phyloP scores from a whole-genome alignment of 148 eudicot species.

The Rhododendron griersonianum region DNA sequence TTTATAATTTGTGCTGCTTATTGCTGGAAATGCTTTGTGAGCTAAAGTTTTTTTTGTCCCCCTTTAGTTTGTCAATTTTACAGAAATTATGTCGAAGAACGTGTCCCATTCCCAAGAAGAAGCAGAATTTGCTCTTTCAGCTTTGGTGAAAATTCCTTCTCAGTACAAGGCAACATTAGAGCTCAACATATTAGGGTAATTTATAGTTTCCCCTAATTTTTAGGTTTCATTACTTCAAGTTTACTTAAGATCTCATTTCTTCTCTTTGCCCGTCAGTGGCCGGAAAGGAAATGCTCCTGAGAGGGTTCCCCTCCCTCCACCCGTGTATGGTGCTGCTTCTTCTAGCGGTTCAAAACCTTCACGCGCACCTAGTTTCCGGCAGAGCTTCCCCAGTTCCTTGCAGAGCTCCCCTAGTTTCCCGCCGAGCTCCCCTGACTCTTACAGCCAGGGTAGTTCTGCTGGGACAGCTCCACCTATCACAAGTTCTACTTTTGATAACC shows the following conservation, averaged over 20 bases:
- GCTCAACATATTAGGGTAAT: constrained; percentile 75
- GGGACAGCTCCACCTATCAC: constrained; percentile 35
- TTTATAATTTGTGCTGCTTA: too few relatives aligned
- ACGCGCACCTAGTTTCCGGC: constrained; percentile 37
- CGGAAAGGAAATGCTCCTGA: constrained; percentile 55
- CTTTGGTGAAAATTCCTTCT: constrained; percentile 90
- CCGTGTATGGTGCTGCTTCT: constrained; percentile 42
- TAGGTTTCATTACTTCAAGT: background rate
- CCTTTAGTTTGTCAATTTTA: constrained; percentile 87
- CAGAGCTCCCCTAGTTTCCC: constrained; percentile 40
- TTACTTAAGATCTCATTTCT: constrained; percentile 3
- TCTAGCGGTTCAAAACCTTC: constrained; percentile 43
- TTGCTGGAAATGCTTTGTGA: too few relatives aligned
- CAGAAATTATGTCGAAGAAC: constrained; percentile 81
- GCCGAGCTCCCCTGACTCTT: constrained; percentile 28
- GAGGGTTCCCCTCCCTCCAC: constrained; percentile 78
- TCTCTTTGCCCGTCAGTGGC: constrained; percentile 35
- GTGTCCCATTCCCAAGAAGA: constrained; percentile 61
- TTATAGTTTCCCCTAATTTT: background rate
- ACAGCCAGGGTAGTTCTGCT: constrained; percentile 26
- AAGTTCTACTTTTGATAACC: constrained; percentile 44
- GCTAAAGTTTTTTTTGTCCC: background rate
- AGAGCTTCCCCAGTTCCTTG: constrained; percentile 44
- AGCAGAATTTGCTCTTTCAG: constrained; percentile 83
- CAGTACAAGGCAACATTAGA: constrained; percentile 88